Percentiles rank a stretch among this genome's conserved stretches.
phyloP scores from a whole-genome alignment of 1,139 yeast genomes.

The Candida tunisiensis region DNA sequence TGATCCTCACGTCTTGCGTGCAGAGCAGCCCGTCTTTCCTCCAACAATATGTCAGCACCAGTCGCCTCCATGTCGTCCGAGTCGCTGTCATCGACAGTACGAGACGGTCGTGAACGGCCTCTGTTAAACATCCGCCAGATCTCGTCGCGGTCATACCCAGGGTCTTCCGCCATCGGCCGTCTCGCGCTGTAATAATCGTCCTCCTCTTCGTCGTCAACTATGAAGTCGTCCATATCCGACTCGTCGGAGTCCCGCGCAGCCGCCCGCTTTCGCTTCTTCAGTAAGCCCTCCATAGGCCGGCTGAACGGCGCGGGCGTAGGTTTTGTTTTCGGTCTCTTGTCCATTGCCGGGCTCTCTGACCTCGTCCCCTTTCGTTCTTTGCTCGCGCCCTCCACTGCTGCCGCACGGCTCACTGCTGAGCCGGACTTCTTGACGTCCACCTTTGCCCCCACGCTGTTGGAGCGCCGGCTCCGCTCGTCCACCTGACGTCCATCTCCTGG shows the following conservation, averaged over 20 bases:
- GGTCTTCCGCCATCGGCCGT: slow-evolving; percentile 6
- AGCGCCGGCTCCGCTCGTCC: no score
- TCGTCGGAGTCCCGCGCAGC: slow-evolving; percentile 12
- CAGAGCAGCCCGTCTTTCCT: slow-evolving; percentile 50
- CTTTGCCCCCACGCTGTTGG: no score
- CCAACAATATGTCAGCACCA: slow-evolving; percentile 72
- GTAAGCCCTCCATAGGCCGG: slow-evolving; percentile 14
- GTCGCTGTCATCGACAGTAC: slow-evolving; percentile 32
- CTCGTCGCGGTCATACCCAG: slow-evolving; percentile 62
- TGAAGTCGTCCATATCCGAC: slow-evolving; percentile 18
- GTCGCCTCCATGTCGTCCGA: slow-evolving; percentile 90
- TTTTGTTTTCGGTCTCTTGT: no score
- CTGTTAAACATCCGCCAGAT: slow-evolving; percentile 76
- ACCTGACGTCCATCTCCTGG: neutral
- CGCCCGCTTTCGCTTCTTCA: slow-evolving; percentile 5
- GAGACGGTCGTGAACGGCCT: slow-evolving; percentile 34
- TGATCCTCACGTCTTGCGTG: slow-evolving; percentile 52
- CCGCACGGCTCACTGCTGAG: no score
- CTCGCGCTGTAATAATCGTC: slow-evolving; percentile 10
- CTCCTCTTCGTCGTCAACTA: slow-evolving; percentile 20
- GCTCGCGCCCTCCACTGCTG: no score
- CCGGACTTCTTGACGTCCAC: no score
- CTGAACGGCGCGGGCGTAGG: no score
- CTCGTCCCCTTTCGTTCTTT: no score
- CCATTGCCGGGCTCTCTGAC: no score